Conservation (phyloP, 805 yeast genomes). For the Priceomyces haplophilus region DNA sequence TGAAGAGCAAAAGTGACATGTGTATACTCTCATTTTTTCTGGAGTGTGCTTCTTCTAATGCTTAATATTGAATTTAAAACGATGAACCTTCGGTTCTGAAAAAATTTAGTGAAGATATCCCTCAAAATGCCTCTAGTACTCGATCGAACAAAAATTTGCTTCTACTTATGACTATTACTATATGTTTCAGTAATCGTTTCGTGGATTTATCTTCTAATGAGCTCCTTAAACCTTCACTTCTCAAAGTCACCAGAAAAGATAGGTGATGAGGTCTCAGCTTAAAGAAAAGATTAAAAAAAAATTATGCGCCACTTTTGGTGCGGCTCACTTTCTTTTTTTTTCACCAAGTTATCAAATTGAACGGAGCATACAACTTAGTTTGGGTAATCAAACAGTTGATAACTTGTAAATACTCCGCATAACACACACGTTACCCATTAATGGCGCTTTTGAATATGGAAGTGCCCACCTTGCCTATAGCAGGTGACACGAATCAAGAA, state of each 20-base stretch:
- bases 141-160: too few species aligned
- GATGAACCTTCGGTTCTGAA: background rate
- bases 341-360: background rate
- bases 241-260: background rate
- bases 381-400: background rate
- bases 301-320: background rate
- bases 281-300: too few species aligned
- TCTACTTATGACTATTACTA: too few species aligned
- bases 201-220: background rate
- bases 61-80: background rate
- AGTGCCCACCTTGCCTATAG: constrained; percentile 55
- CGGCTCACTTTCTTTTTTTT: constrained; percentile 4
- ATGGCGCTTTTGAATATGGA: constrained; percentile 36
- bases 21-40: constrained; percentile 68
- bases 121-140: background rate
- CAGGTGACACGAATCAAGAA: constrained; percentile 42
- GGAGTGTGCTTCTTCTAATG: constrained; percentile 5
- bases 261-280: constrained; percentile 3
- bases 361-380: background rate
- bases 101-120: background rate
- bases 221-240: background rate
- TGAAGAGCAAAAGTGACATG: constrained; percentile 96
- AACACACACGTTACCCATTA: background rate
- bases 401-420: constrained; percentile 1
- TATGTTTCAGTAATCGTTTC: background rate